phyloP scores from a whole-genome alignment of 345 rosid species.

The Cardiospermum halicacabum region DNA sequence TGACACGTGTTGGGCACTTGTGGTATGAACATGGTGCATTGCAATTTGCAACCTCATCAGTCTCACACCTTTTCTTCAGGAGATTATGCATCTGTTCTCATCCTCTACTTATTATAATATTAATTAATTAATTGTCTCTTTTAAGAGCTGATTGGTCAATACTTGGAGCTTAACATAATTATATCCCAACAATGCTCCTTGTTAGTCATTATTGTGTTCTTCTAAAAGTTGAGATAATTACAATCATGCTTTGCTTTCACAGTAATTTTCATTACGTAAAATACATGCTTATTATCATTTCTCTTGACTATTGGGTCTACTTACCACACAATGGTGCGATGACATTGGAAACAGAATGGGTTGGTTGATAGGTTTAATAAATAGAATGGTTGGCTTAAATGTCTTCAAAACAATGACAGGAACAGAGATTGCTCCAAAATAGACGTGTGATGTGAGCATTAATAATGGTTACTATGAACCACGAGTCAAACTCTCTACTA shows the following conservation, averaged over 20 bases:
- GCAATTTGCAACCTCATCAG: background rate
- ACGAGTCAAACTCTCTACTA: too few species aligned
- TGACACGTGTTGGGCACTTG: conserved; percentile 18
- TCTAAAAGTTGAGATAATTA: background rate
- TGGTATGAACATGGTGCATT: background rate
- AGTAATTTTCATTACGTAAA: background rate
- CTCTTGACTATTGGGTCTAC: background rate
- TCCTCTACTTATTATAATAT: background rate
- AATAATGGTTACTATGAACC: background rate
- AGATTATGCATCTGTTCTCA: background rate
- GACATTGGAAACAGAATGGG: background rate
- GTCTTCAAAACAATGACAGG: background rate
- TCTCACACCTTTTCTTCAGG: background rate
- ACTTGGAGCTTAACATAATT: background rate
- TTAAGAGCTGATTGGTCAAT: background rate
- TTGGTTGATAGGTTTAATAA: background rate
- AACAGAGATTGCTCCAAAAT: background rate
- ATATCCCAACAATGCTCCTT: background rate
- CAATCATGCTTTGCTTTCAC: conserved; percentile 3
- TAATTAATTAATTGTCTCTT: background rate
- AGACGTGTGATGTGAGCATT: background rate
- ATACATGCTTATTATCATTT: background rate
- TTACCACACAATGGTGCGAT: too few species aligned
- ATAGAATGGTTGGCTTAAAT: background rate
- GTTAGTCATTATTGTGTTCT: background rate